phyloP scores from a whole-genome alignment of 1,139 yeast genomes.

The Lizanozyma gosingica region DNA sequence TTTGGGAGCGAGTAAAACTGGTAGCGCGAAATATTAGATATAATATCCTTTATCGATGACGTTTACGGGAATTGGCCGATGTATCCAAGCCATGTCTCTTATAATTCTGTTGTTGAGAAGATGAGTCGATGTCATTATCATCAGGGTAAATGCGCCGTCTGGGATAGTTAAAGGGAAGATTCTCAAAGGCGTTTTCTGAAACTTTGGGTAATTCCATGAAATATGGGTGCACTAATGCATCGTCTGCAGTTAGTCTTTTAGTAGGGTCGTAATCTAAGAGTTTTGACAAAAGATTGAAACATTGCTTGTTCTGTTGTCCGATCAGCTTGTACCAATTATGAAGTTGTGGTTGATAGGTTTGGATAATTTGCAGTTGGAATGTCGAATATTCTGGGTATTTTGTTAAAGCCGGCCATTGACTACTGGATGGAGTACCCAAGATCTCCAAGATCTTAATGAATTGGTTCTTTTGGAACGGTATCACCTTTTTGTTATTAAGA shows the following conservation, averaged over 20 bases:
- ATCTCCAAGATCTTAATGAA: conserved; percentile 84
- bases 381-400: conserved; percentile 81
- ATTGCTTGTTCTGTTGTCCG: conserved; percentile 63
- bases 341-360: conserved; percentile 57
- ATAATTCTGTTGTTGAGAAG: conserved; percentile 5
- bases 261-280: conserved; percentile 79
- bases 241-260: conserved; percentile 65
- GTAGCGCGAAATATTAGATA: neutral
- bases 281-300: conserved; percentile 54
- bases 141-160: conserved; percentile 69
- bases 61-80: neutral
- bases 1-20: too few relatives aligned
- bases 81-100: neutral
- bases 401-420: conserved; percentile 68
- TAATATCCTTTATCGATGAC: neutral
- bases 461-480: conserved; percentile 92
- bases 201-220: conserved; percentile 65
- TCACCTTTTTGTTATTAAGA: conserved; percentile 65
- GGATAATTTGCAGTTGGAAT: conserved; percentile 49
- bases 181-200: conserved; percentile 61
- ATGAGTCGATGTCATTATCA: conserved; percentile 54
- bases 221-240: conserved; percentile 68
- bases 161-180: conserved; percentile 56
- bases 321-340: conserved; percentile 79
- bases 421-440: conserved; percentile 74